A percentile compares a stretch with the other conserved stretches of the same genome.
These are phyloP conservation scores for Penicillium sp. DNA, from an alignment of 2,329 filamentous ascomycete genomes.

Conservation along the genomic window DNA sequence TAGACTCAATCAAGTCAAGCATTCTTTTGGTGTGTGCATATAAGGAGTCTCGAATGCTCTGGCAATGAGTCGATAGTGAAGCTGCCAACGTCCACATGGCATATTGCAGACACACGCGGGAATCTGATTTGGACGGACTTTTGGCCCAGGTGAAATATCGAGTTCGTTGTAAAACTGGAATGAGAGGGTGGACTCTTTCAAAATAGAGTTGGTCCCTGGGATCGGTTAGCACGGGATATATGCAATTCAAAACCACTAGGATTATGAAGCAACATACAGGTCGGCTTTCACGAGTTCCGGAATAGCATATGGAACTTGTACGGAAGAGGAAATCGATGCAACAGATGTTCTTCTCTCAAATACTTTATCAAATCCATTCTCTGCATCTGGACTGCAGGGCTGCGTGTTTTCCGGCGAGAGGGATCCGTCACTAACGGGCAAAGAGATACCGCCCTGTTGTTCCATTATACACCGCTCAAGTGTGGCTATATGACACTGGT, in stretches of 20 bases:
- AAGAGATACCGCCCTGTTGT: slow-evolving; percentile 20
- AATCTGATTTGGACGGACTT: slow-evolving; percentile 74
- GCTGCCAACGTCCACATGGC: slow-evolving; percentile 91
- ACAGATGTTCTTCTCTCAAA: slow-evolving; percentile 6
- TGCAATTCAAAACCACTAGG: neutral
- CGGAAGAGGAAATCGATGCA: neutral
- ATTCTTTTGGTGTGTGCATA: slow-evolving; percentile 89
- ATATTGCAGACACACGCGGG: slow-evolving; percentile 83
- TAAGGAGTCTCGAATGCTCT: slow-evolving; percentile 76
- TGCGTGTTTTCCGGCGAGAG: slow-evolving; percentile 8
- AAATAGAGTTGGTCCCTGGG: slow-evolving; percentile 79
- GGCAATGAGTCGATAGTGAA: slow-evolving; percentile 76
- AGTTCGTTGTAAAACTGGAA: slow-evolving; percentile 84
- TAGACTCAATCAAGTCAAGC: slow-evolving; percentile 82
- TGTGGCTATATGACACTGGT: slow-evolving; percentile 17
- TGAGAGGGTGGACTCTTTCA: slow-evolving; percentile 77
- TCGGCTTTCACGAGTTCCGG: slow-evolving; percentile 16
- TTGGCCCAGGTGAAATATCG: slow-evolving; percentile 81
- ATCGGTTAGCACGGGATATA: neutral
- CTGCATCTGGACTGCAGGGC: slow-evolving; percentile 8
- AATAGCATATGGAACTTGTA: slow-evolving; percentile 7
- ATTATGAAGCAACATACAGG: slow-evolving; percentile 11
- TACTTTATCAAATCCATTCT: slow-evolving; percentile 6
- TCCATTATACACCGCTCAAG: slow-evolving; percentile 26
- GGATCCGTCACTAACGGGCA: slow-evolving; percentile 11